A percentile compares a stretch with the other conserved stretches of the same genome.
Conservation (phyloP, 768 basidiomycete species). For the Psilocybe azurescens region DNA sequence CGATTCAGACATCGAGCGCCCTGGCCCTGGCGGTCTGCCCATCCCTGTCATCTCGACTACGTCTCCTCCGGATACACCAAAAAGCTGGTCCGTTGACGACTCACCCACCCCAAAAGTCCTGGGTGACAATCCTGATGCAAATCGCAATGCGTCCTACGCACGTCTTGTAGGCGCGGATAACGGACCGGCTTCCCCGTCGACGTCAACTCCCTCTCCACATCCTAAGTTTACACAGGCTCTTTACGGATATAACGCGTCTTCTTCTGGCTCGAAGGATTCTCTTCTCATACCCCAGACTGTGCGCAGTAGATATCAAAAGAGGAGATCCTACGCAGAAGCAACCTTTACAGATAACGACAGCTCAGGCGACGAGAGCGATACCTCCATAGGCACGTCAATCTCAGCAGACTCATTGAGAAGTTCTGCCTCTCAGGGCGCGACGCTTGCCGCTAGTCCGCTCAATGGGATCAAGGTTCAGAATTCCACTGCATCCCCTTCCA, state of each 20-base stretch:
- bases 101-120: background rate
- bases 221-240: slow-evolving; percentile 17
- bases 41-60: slow-evolving; percentile 62
- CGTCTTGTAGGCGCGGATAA: slow-evolving; percentile 7
- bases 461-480: background rate
- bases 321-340: slow-evolving; percentile 18
- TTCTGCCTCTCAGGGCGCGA: background rate
- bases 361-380: slow-evolving; percentile 49
- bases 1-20: slow-evolving; percentile 5
- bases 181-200: background rate
- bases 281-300: slow-evolving; percentile 24
- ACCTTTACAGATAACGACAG: slow-evolving; percentile 33
- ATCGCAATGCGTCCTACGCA: slow-evolving; percentile 20
- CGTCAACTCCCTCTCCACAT: slow-evolving; percentile 7
- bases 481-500: background rate
- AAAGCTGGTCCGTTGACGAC: slow-evolving; percentile 14
- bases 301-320: slow-evolving; percentile 4
- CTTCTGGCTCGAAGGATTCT: slow-evolving; percentile 28
- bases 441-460: background rate
- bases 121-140: slow-evolving; percentile 6
- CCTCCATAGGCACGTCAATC: slow-evolving; percentile 35
- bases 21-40: slow-evolving; percentile 45
- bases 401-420: slow-evolving; percentile 27
- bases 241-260: slow-evolving; percentile 16
- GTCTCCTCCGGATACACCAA: slow-evolving; percentile 35